Percentiles rank a stretch among this genome's conserved stretches.
phyloP scores from a whole-genome alignment of 257 asterid species.

The Capsicum baccatum region DNA sequence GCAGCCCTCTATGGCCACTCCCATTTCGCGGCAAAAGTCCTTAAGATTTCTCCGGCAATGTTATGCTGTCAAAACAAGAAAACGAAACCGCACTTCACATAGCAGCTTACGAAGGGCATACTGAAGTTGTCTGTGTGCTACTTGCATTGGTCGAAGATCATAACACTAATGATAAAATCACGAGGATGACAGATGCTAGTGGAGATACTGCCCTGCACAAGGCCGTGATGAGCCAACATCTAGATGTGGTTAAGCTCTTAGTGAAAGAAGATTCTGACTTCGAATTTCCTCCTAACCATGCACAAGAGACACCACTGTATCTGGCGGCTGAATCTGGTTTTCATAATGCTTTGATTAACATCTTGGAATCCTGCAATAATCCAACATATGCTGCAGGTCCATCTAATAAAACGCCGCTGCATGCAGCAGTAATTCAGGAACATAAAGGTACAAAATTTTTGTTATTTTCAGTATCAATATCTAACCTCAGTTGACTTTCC shows the following conservation, averaged over 20 bases:
- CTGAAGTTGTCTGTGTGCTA: background rate
- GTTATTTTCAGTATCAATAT: no score
- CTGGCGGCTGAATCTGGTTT: background rate
- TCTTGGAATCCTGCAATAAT: background rate
- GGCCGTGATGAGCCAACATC: constrained; percentile 18
- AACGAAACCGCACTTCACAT: constrained; percentile 38
- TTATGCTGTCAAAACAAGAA: constrained; percentile 2
- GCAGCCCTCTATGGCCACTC: constrained; percentile 19
- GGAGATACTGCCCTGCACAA: constrained; percentile 30
- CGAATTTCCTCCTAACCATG: background rate
- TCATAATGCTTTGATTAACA: background rate
- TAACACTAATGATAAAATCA: background rate
- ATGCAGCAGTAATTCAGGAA: background rate
- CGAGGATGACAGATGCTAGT: background rate
- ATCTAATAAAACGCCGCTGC: constrained; percentile 1
- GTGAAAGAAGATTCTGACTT: background rate
- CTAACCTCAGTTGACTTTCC: no score
- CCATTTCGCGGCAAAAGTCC: background rate
- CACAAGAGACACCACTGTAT: constrained; percentile 13
- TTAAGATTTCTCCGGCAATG: background rate
- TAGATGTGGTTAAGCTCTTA: background rate
- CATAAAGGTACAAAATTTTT: background rate
- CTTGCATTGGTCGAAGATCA: background rate
- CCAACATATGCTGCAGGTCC: constrained; percentile 14
- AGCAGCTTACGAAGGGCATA: background rate